These are phyloP conservation scores for Vicia faba DNA, from an alignment of 306 rosid species.

Conservation along the genomic window DNA sequence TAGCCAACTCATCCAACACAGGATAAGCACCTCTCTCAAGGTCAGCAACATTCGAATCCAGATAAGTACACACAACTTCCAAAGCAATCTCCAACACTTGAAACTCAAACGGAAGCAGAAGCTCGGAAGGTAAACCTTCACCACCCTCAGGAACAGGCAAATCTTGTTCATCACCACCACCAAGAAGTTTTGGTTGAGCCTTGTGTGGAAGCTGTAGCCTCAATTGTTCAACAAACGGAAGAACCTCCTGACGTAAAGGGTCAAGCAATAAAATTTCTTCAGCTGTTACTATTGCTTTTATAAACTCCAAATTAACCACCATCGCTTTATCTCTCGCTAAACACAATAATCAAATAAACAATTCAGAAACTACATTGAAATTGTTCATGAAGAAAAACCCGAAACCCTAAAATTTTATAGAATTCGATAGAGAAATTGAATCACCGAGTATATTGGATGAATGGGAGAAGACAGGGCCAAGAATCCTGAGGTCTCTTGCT, in stretches of 20 bases:
- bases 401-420: constrained; percentile 28
- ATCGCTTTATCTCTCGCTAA: constrained; percentile 94
- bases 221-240: constrained; percentile 92
- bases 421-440: not conserved
- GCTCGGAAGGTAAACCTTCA: constrained; percentile 57
- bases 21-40: constrained; percentile 96
- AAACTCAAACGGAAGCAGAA: constrained; percentile 76
- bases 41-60: constrained; percentile 81
- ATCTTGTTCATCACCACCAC: constrained; percentile 50
- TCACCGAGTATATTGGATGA: constrained; percentile 94
- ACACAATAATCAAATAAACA: not conserved
- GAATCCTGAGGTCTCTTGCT: constrained; percentile 78
- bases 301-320: constrained; percentile 93
- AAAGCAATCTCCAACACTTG: constrained; percentile 95
- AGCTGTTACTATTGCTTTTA: constrained; percentile 79
- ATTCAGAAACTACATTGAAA: not conserved
- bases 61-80: constrained; percentile 80
- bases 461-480: constrained; percentile 95
- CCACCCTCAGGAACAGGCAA: constrained; percentile 55
- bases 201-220: constrained; percentile 69
- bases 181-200: constrained; percentile 51
- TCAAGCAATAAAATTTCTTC: constrained; percentile 89
- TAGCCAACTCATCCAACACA: constrained; percentile 89
- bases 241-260: constrained; percentile 83
- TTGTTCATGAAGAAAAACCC: not conserved